phyloP scores from a whole-genome alignment of 2,329 filamentous ascomycete genomes.

The Trichophyton simii region DNA sequence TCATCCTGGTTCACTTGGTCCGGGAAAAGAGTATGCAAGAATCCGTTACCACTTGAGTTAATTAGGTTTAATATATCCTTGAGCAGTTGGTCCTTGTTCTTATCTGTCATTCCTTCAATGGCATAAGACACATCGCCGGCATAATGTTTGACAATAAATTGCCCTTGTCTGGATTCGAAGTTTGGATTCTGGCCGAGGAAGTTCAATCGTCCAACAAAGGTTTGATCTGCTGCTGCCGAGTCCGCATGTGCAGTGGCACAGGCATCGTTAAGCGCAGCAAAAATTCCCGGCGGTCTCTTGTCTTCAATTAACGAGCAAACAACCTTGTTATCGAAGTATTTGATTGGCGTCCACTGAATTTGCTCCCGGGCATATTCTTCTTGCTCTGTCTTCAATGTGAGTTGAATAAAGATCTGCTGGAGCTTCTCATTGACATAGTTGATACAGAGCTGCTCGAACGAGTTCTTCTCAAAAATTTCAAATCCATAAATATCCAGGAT shows the following conservation, averaged over 20 bases:
- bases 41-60: slow-evolving; percentile 68
- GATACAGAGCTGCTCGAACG: slow-evolving; percentile 97
- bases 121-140: slow-evolving; percentile 93
- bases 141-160: slow-evolving; percentile 98
- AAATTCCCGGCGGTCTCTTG: slow-evolving; percentile 76
- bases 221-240: slow-evolving; percentile 83
- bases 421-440: slow-evolving; percentile 99
- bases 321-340: slow-evolving; percentile 98
- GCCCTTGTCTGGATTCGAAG: slow-evolving; percentile 80
- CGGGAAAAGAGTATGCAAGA: slow-evolving; percentile 81
- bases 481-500: slow-evolving; percentile 99
- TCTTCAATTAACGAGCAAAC: slow-evolving; percentile 96
- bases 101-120: slow-evolving; percentile 94
- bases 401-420: slow-evolving; percentile 97
- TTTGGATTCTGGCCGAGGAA: slow-evolving; percentile 78
- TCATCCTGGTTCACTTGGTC: slow-evolving; percentile 92
- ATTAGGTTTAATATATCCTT: slow-evolving; percentile 88
- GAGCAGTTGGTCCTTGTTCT: slow-evolving; percentile 95
- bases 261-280: slow-evolving; percentile 92
- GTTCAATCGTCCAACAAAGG: slow-evolving; percentile 87
- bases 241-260: slow-evolving; percentile 98
- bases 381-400: slow-evolving; percentile 92
- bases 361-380: slow-evolving; percentile 93
- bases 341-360: slow-evolving; percentile 98
- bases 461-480: slow-evolving; percentile 98